Conservation (phyloP, 441 rosid genomes). For the Isatis lusitanica region DNA sequence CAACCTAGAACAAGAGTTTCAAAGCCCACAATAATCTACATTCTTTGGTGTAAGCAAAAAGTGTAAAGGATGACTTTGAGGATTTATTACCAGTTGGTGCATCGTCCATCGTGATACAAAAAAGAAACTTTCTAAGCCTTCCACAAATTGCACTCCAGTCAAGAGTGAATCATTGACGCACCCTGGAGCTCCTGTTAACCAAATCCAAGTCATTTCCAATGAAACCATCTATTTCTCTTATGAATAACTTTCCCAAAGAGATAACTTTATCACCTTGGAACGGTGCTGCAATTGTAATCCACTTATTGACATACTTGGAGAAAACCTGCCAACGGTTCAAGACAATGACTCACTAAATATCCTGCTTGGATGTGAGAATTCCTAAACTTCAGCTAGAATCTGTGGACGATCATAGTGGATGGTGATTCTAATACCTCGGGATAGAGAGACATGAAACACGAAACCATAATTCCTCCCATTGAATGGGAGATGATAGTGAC, state of each 20-base stretch:
- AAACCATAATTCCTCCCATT: constrained; percentile 85
- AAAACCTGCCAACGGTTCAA: constrained; percentile 54
- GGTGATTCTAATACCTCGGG: constrained; percentile 51
- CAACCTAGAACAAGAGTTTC: constrained; percentile 12
- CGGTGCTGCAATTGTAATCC: constrained; percentile 87
- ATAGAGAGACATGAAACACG: constrained; percentile 73
- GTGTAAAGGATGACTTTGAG: neutral
- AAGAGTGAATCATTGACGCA: constrained; percentile 82
- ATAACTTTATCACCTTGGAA: constrained; percentile 64
- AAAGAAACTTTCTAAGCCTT: constrained; percentile 83
- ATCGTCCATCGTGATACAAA: constrained; percentile 90
- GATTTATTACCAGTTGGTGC: constrained; percentile 86
- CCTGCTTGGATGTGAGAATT: neutral
- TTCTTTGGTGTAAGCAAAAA: neutral
- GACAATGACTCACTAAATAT: neutral
- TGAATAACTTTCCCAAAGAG: constrained; percentile 1
- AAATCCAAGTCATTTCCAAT: constrained; percentile 20
- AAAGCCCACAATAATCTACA: neutral
- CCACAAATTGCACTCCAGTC: constrained; percentile 90
- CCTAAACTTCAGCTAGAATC: neutral
- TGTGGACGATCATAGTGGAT: constrained; percentile 2
- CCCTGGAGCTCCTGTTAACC: constrained; percentile 80
- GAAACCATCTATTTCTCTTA: neutral
- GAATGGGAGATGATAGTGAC: constrained; percentile 80
- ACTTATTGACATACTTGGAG: constrained; percentile 74